These are phyloP conservation scores for Boletus sp. DNA, from an alignment of 768 basidiomycete species.

Conservation along the genomic window DNA sequence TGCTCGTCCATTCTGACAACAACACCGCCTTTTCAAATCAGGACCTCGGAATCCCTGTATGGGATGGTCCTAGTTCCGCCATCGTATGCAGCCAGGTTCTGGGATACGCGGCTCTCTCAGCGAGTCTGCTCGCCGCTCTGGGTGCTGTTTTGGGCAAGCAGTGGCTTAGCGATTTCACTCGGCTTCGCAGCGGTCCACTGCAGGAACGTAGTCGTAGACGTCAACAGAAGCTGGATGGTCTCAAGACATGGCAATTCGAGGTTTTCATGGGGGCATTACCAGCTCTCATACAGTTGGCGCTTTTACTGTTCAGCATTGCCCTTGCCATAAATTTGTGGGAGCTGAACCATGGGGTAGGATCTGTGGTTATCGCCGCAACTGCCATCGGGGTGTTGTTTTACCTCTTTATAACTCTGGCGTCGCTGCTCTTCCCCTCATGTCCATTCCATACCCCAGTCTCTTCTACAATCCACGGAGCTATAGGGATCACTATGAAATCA, in stretches of 20 bases:
- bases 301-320: conserved; percentile 20
- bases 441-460: conserved; percentile 23
- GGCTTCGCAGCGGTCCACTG: conserved; percentile 10
- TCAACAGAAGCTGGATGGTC: conserved; percentile 19
- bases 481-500: not conserved
- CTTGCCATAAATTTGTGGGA: conserved; percentile 16
- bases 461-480: conserved; percentile 1
- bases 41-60: conserved; percentile 5
- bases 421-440: conserved; percentile 9
- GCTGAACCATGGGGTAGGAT: conserved; percentile 4
- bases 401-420: conserved; percentile 16
- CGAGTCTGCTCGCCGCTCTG: conserved; percentile 23
- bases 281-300: conserved; percentile 19
- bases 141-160: conserved; percentile 20
- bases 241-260: conserved; percentile 18
- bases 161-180: conserved; percentile 12
- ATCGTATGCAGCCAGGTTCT: conserved; percentile 17
- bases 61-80: conserved; percentile 17
- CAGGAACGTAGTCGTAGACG: conserved; percentile 14
- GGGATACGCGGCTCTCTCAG: conserved; percentile 20
- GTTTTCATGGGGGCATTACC: conserved; percentile 14
- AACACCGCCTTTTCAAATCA: conserved; percentile 9
- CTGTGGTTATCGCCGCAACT: conserved; percentile 10
- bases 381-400: conserved; percentile 16
- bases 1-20: conserved; percentile 9